These are phyloP conservation scores for Stylonectria norvegica DNA, from an alignment of 2,329 filamentous ascomycete genomes.

Conservation along the genomic window DNA sequence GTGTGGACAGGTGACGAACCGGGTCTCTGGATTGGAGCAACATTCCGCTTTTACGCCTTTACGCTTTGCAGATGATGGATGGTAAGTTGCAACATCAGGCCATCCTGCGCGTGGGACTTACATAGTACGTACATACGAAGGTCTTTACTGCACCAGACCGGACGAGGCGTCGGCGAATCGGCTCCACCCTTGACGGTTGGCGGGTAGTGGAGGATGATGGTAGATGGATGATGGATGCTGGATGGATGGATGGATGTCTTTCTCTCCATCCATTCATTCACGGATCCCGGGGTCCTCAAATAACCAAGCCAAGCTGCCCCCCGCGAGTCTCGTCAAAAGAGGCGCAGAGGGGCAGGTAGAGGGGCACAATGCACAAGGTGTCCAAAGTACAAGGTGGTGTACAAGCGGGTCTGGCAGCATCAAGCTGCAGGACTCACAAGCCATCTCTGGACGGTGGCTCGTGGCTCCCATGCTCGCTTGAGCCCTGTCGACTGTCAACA, in stretches of 20 bases:
- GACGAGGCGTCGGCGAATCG: no score
- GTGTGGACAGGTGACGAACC: slow-evolving; percentile 20
- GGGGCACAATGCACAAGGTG: slow-evolving; percentile 1
- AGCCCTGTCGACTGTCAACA: slow-evolving; percentile 21
- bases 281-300: no score
- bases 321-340: no score
- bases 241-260: slow-evolving; percentile 14
- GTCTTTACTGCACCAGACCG: no score
- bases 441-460: slow-evolving; percentile 18
- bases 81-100: no score
- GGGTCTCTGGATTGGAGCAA: slow-evolving; percentile 17
- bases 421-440: slow-evolving; percentile 12
- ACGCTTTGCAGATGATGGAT: no score
- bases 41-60: slow-evolving; percentile 17
- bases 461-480: slow-evolving; percentile 26
- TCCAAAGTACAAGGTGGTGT: no score
- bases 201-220: slow-evolving; percentile 12
- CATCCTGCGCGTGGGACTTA: slow-evolving; percentile 20
- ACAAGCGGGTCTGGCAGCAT: no score
- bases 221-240: slow-evolving; percentile 7
- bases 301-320: no score
- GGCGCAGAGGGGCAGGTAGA: no score
- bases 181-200: slow-evolving; percentile 18
- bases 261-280: no score
- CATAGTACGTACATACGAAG: no score